phyloP scores from a whole-genome alignment of 2,329 filamentous ascomycete species.

The Ramularia endophylla region DNA sequence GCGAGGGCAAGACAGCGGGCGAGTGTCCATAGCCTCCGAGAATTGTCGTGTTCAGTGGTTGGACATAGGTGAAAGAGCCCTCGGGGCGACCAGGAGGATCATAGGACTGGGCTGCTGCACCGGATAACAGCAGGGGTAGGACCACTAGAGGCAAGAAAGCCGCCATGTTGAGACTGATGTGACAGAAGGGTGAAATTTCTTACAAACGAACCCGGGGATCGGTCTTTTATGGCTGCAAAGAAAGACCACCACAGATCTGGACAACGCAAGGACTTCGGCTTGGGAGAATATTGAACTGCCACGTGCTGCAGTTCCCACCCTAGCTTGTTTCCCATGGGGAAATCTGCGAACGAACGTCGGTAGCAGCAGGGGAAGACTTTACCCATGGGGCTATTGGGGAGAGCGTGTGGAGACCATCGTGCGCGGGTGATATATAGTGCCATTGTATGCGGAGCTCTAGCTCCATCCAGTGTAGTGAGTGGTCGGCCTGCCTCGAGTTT shows the following conservation, averaged over 20 bases:
- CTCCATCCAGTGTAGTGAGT: neutral
- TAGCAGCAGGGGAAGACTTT: neutral
- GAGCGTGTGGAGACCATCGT: neutral
- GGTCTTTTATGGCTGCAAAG: neutral
- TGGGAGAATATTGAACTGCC: neutral
- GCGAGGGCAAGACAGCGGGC: slow-evolving; percentile 7
- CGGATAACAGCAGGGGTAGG: slow-evolving; percentile 5
- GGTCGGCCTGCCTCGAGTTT: slow-evolving; percentile 2
- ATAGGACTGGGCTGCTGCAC: slow-evolving; percentile 2
- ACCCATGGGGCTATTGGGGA: neutral
- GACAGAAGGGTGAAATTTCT: neutral
- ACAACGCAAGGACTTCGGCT: neutral
- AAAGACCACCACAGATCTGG: neutral
- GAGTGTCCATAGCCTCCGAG: slow-evolving; percentile 7
- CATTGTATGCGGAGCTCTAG: neutral
- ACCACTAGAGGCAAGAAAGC: slow-evolving; percentile 7
- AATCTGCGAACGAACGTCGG: neutral
- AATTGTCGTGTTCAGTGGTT: slow-evolving; percentile 10
- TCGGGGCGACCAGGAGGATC: slow-evolving; percentile 2
- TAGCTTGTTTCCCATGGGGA: slow-evolving; percentile 1
- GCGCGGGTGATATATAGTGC: neutral
- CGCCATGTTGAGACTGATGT: slow-evolving; percentile 7
- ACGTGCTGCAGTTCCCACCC: neutral
- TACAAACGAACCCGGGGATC: neutral
- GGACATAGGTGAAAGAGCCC: slow-evolving; percentile 8